Base-by-base conservation (phyloP, 2,329 filamentous ascomycete species). In the Curvularia sp. region DNA sequence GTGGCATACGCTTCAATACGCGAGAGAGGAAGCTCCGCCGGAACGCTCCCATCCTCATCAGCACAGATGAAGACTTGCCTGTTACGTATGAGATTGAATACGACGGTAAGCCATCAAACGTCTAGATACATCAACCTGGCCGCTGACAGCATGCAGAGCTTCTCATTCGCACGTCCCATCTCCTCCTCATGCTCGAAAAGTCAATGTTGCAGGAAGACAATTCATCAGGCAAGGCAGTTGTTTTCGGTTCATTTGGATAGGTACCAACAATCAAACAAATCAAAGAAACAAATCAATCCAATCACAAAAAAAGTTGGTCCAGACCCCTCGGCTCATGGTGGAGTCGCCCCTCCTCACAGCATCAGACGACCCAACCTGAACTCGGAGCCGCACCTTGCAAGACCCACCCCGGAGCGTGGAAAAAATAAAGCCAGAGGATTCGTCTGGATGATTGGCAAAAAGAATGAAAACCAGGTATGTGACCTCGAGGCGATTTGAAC, bases 11-110 rank as follows among this genome's bases (percentile, higher is more conserved):
- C 44, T 86, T 95, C 64, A 83, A 83, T 9, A 88, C 93, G 18
- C 78, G 77, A 22, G 83, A 87, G 70, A 82, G 81, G 54, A 80
- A 79, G 42, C 73, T 78, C 69, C 76, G 74, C 69, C 68, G 75
- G 51, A 68, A 81, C 35, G 77, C 79, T 57, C 85, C 87, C 1
- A 73, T 90, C 13, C 78, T 91, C 12, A 76, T 86, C 15, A 78
- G 81, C 1, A 78, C 77, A 9, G 85, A 88, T 50, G 87, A 91
- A 53, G 87, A 92, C 46, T 76, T 84, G n/a, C 82, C 88, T 3
- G 86, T 91, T 9, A 86, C 83, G 53, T 95, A 92, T 71, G 84
- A 84, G 43, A 79, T 95, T 28, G 85, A 90, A 55, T 90, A 91
- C 69, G 82, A 91, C 84, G 88, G 90, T 92, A 79, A 46, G 46